Conservation (phyloP, 1,139 yeast genomes). For the Geotrichum fermentans region DNA sequence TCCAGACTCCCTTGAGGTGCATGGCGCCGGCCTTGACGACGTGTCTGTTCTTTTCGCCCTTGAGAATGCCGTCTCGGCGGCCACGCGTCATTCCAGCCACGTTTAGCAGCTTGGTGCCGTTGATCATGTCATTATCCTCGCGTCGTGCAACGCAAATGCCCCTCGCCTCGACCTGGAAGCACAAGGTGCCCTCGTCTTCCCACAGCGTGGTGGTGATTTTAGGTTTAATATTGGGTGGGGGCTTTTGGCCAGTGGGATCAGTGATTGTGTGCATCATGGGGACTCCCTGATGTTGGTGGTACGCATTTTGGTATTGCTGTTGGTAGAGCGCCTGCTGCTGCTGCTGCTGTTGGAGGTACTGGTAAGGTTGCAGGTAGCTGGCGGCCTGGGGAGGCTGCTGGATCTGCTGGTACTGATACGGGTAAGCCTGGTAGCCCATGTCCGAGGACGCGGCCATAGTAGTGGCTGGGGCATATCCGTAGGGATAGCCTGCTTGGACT, state of each 20-base stretch:
- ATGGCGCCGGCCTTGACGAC: slow-evolving; percentile 95
- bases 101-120: slow-evolving; percentile 86
- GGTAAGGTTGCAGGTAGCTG: slow-evolving; percentile 18
- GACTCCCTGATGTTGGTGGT: slow-evolving; percentile 18
- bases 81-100: slow-evolving; percentile 96
- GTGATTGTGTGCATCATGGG: slow-evolving; percentile 31
- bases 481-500: neutral
- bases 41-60: slow-evolving; percentile 80
- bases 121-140: slow-evolving; percentile 88
- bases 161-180: slow-evolving; percentile 93
- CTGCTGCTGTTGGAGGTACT: slow-evolving; percentile 21
- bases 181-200: slow-evolving; percentile 93
- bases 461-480: neutral
- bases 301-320: slow-evolving; percentile 22
- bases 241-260: slow-evolving; percentile 52
- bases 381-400: slow-evolving; percentile 8
- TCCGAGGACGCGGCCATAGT: neutral
- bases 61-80: slow-evolving; percentile 85
- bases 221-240: slow-evolving; percentile 67
- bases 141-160: slow-evolving; percentile 87
- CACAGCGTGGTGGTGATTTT: slow-evolving; percentile 92
- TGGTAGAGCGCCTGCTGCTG: slow-evolving; percentile 20
- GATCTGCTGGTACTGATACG: slow-evolving; percentile 12
- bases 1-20: slow-evolving; percentile 98
- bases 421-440: slow-evolving; percentile 5